phyloP scores from a whole-genome alignment of 2,329 filamentous ascomycete species.

The Ceratocystis ficicola region DNA sequence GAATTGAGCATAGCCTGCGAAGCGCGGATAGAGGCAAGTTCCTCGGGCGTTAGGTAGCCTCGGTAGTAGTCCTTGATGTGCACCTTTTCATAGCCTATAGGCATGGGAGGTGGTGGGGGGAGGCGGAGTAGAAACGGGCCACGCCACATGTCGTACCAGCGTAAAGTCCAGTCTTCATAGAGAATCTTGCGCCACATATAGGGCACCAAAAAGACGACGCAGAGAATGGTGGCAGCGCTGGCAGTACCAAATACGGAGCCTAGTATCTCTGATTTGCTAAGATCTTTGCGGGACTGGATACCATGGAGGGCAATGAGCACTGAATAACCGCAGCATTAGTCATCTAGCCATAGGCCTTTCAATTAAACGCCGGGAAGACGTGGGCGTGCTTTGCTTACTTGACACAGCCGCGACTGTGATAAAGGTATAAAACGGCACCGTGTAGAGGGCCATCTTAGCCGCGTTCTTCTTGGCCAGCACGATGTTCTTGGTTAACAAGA shows the following conservation, averaged over 20 bases:
- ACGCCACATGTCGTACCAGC: slow-evolving; percentile 36
- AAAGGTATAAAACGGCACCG: slow-evolving; percentile 32
- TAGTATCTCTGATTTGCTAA: slow-evolving; percentile 24
- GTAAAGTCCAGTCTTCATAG: slow-evolving; percentile 40
- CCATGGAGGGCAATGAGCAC: slow-evolving; percentile 44
- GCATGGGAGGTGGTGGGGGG: slow-evolving; percentile 29
- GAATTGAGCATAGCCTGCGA: slow-evolving; percentile 30
- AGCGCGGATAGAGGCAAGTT: slow-evolving; percentile 32
- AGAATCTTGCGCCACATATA: slow-evolving; percentile 41
- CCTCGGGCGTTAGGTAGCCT: slow-evolving; percentile 37
- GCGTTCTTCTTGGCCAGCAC: slow-evolving; percentile 29
- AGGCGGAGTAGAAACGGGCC: slow-evolving; percentile 38
- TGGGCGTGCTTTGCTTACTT: slow-evolving; percentile 25
- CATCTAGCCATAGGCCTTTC: not conserved
- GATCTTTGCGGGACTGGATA: slow-evolving; percentile 25
- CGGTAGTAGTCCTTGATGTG: slow-evolving; percentile 39
- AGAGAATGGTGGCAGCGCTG: slow-evolving; percentile 32
- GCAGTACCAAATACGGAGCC: slow-evolving; percentile 34
- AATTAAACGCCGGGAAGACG: no score
- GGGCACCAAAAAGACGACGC: slow-evolving; percentile 42
- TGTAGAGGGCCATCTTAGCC: slow-evolving; percentile 25
- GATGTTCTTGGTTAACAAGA: slow-evolving; percentile 29
- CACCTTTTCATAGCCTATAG: slow-evolving; percentile 33
- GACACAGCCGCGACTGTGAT: slow-evolving; percentile 30
- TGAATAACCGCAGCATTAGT: slow-evolving; percentile 23